phyloP scores from a whole-genome alignment of 228 moss, liverwort and hornwort genomes.

The Sphagnum magellanicum region DNA sequence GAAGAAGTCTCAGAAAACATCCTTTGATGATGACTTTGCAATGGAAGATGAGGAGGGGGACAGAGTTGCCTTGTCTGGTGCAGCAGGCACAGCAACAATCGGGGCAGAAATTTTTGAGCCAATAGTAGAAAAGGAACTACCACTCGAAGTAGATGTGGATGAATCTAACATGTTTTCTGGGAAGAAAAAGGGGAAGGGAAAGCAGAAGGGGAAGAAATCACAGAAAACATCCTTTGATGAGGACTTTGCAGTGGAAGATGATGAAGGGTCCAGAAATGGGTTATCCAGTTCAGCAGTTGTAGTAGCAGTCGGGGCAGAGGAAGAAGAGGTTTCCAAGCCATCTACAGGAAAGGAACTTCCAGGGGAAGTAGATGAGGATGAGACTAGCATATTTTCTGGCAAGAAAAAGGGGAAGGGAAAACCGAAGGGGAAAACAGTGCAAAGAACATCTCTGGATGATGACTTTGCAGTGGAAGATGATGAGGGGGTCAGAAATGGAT shows the following conservation, averaged over 20 bases:
- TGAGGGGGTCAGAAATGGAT: slow-evolving; percentile 7
- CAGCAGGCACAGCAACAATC: not conserved
- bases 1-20: slow-evolving; percentile 11
- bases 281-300: not conserved
- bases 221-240: slow-evolving; percentile 3
- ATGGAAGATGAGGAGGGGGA: not conserved
- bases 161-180: slow-evolving; percentile 4
- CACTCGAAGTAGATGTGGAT: slow-evolving; percentile 5
- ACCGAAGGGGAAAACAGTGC: slow-evolving; percentile 23
- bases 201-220: not conserved
- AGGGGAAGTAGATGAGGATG: slow-evolving; percentile 22
- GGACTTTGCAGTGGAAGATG: slow-evolving; percentile 4
- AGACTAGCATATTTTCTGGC: slow-evolving; percentile 35
- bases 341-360: slow-evolving; percentile 13
- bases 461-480: slow-evolving; percentile 11
- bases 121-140: not conserved
- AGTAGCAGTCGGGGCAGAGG: slow-evolving; percentile 26
- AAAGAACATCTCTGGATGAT: slow-evolving; percentile 20
- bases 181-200: slow-evolving; percentile 11
- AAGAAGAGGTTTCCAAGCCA: slow-evolving; percentile 13
- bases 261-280: not conserved
- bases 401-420: slow-evolving; percentile 61
- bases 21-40: slow-evolving; percentile 20
- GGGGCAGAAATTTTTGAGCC: not conserved
- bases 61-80: not conserved